phyloP scores from a whole-genome alignment of 148 eudicot genomes.

The Vaccinium vitisidaea region DNA sequence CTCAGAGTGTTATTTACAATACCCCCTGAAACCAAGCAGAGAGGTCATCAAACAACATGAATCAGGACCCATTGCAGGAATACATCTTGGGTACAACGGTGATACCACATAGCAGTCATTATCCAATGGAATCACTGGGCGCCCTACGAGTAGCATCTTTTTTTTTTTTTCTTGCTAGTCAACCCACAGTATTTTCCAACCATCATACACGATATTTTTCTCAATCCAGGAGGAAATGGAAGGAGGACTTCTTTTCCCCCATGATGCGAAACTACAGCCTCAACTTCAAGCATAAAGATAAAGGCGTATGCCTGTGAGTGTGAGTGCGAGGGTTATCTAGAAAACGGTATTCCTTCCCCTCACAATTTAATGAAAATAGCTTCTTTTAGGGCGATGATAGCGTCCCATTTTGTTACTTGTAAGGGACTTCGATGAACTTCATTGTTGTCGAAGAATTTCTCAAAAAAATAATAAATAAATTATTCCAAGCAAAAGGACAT shows the following conservation, averaged over 20 bases:
- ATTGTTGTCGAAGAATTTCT: not conserved
- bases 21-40: constrained; percentile 39
- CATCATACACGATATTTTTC: not conserved
- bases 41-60: not conserved
- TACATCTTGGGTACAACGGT: not conserved
- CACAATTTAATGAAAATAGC: not conserved
- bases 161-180: not conserved
- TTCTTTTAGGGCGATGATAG: not conserved
- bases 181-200: not conserved
- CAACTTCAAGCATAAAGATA: not conserved
- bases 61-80: not conserved
- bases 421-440: not conserved
- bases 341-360: not conserved
- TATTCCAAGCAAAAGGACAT: not conserved
- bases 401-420: not conserved
- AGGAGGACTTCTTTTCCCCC: not conserved
- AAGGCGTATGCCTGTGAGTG: not conserved
- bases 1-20: constrained; percentile 53
- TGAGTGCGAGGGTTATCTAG: not conserved
- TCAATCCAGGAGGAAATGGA: not conserved
- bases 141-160: not conserved
- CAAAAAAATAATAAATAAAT: not conserved
- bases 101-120: not conserved
- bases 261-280: not conserved
- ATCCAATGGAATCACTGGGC: not conserved